These are phyloP conservation scores for Sphagnum contortum DNA, from an alignment of 225 moss, liverwort and hornwort genomes.

Conservation along the genomic window DNA sequence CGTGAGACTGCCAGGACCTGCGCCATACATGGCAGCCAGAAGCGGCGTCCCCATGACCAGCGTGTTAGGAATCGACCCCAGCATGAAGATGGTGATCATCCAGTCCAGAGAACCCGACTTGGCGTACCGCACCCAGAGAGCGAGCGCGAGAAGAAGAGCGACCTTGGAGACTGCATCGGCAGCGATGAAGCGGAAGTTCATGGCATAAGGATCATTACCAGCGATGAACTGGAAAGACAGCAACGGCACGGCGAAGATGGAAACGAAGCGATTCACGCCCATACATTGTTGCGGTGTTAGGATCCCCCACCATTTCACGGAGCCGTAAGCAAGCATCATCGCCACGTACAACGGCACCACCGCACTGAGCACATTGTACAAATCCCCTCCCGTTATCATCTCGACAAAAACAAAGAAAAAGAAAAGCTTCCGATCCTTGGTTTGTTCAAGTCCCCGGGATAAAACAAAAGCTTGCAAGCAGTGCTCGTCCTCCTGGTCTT, in stretches of 20 bases:
- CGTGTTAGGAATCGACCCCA: constrained; percentile 90
- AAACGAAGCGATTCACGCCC: constrained; percentile 94
- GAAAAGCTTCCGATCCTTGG: too few species aligned
- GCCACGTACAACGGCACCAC: constrained; percentile 93
- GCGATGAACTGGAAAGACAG: constrained; percentile 98
- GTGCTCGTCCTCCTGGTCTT: too few species aligned
- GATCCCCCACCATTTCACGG: constrained; percentile 96
- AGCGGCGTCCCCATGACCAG: constrained; percentile 97
- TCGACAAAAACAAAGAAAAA: constrained; percentile 5
- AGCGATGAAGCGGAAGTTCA: constrained; percentile 84
- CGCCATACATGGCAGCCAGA: constrained; percentile 80
- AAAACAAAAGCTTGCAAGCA: too few species aligned
- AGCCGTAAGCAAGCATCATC: constrained; percentile 92
- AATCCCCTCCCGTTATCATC: constrained; percentile 74
- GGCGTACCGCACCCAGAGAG: constrained; percentile 71
- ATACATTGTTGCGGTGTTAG: constrained; percentile 83
- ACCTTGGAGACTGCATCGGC: constrained; percentile 79
- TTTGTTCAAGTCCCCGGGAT: too few species aligned
- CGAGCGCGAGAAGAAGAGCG: constrained; percentile 36
- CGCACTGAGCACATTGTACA: constrained; percentile 90
- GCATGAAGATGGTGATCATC: constrained; percentile 94
- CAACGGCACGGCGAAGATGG: constrained; percentile 88
- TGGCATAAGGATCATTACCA: constrained; percentile 69
- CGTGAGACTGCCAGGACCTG: constrained; percentile 54
- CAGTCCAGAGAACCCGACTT: constrained; percentile 71